Evolutionary conservation across 331 rosid species (phyloP).

Genomic region (Spiraea crenata): DNA sequence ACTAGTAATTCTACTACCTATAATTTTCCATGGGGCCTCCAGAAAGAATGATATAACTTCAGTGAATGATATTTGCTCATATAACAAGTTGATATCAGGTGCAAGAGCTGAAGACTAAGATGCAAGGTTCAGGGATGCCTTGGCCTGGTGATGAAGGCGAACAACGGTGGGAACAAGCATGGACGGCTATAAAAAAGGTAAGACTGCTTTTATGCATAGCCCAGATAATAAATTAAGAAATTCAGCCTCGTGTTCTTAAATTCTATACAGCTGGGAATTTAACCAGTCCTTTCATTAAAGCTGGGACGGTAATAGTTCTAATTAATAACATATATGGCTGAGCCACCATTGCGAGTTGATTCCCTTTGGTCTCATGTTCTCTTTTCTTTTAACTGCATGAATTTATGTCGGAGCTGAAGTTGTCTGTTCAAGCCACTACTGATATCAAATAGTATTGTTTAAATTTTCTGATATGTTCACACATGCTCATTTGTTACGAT

Average conservation of each 20-base stretch:
- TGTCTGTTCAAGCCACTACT: not conserved
- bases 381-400: not conserved
- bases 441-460: not conserved
- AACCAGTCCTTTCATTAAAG: not conserved
- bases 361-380: not conserved
- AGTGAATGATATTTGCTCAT: conserved; percentile 23
- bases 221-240: not conserved
- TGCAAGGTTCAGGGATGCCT: conserved; percentile 96
- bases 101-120: conserved; percentile 71
- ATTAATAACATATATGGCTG: not conserved
- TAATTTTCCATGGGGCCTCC: not conserved
- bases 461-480: conserved; percentile 14
- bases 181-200: conserved; percentile 91
- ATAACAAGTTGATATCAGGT: conserved; percentile 50
- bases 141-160: conserved; percentile 99
- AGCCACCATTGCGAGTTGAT: not conserved
- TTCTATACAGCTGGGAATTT: conserved; percentile 6
- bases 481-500: conserved; percentile 30
- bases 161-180: conserved; percentile 87
- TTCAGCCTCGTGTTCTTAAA: not conserved
- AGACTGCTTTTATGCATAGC: conserved; percentile 27
- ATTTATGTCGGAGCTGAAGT: not conserved
- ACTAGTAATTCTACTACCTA: not conserved
- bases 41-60: conserved; percentile 22
- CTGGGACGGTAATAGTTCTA: not conserved